phyloP scores from a whole-genome alignment of 495 filamentous ascomycete species.

The Echria macrotheca region DNA sequence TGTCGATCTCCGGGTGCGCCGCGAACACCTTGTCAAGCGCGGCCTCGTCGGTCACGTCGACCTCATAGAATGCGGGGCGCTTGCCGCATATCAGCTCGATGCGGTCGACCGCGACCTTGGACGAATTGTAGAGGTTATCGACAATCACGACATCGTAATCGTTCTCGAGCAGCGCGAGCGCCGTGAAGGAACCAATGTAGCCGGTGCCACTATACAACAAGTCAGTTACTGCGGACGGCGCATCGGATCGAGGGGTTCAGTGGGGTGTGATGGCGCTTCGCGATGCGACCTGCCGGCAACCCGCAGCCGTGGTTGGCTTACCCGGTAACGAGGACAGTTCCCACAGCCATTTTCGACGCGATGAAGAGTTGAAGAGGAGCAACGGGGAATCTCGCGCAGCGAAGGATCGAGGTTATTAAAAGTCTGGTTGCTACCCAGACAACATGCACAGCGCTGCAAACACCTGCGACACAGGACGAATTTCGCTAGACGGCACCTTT shows the following conservation, averaged over 20 bases:
- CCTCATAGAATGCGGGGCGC: slow-evolving; percentile 75
- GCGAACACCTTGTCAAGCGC: slow-evolving; percentile 82
- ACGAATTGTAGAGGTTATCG: slow-evolving; percentile 96
- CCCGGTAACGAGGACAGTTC: slow-evolving; percentile 88
- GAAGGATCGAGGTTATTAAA: neutral
- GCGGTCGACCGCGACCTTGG: slow-evolving; percentile 78
- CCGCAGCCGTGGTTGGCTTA: slow-evolving; percentile 39
- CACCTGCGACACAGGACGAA: slow-evolving; percentile 21
- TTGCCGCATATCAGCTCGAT: slow-evolving; percentile 91
- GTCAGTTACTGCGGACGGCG: slow-evolving; percentile 11
- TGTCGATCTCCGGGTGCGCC: slow-evolving; percentile 88
- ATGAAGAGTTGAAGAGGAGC: neutral
- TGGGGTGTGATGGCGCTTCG: slow-evolving; percentile 6
- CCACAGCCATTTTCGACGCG: slow-evolving; percentile 56
- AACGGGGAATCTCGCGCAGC: neutral
- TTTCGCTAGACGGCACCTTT: slow-evolving; percentile 27
- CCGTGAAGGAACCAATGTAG: slow-evolving; percentile 98
- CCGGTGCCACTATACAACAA: slow-evolving; percentile 70
- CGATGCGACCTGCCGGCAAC: neutral
- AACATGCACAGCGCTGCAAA: too few relatives aligned
- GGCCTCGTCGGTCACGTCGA: slow-evolving; percentile 81
- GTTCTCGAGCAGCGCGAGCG: slow-evolving; percentile 83
- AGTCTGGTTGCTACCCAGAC: slow-evolving; percentile 1
- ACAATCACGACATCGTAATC: slow-evolving; percentile 94
- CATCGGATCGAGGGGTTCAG: slow-evolving; percentile 1